Evolutionary conservation across 2,329 filamentous ascomycete species (phyloP), one percentile per base, ranked within the genome.

Genomic region (Metarhizium sp.): DNA sequence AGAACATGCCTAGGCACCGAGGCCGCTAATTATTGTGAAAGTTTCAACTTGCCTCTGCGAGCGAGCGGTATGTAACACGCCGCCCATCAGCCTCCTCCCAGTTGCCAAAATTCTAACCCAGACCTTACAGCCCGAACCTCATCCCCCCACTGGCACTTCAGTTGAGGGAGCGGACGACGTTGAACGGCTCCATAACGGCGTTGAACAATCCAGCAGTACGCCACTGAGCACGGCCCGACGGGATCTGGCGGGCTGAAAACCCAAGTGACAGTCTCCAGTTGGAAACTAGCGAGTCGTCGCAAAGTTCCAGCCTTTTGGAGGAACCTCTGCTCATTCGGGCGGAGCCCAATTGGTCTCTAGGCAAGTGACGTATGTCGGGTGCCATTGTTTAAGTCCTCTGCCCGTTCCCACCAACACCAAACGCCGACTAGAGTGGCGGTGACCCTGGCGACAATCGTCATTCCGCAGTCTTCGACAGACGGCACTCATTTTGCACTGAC

Each of bases 361-460:
- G 11, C 48, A 45, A 40, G 57, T 59, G 55, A 59, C 57, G 55
- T 59, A 55, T 55, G 40, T 52, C 42, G 45, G 30, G 16, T 45
- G 42, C 42, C 42, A 38, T 51, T 55, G 52, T 43, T 46, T 46
- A 50, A 10, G 42, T 20, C 11, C 14, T 6, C 20, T 45, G 32
- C 46, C 50, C 30, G 43, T 48, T 48, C 45, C 45, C 45, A 30
- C 45, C 45, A 14, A 48, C 45, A 30, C 25, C 45, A 48, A 48
- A 52, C 49, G 50, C 52, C 51, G 7, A 25, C 20, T 45, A 18
- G 52, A 42, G 30, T 46, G 30, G 53, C 40, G 32, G 55, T 56
- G 52, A 55, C 51, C 50, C 58, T 56, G 55, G 53, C 53, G 55
- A 55, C 53, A 57, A 54, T 56, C 53, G 57, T 57, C 57, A 57